Percentiles rank a stretch among this genome's conserved stretches.
phyloP scores from a whole-genome alignment of 148 eudicot species.

The Vaccinium corymbosum region DNA sequence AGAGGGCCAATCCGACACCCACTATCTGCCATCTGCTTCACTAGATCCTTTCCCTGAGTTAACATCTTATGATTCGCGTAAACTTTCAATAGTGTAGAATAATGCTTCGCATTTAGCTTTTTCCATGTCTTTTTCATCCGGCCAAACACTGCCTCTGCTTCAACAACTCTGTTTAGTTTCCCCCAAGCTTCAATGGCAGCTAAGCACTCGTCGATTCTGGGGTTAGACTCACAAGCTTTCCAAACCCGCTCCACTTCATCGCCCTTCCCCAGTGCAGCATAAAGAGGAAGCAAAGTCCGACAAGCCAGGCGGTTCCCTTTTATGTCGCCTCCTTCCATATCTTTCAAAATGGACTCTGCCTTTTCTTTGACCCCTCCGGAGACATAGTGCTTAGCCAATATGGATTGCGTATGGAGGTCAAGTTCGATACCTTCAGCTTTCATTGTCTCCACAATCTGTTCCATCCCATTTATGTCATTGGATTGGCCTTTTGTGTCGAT shows the following conservation, averaged over 20 bases:
- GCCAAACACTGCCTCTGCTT: constrained; percentile 70
- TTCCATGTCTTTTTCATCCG: constrained; percentile 31
- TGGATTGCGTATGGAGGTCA: constrained; percentile 21
- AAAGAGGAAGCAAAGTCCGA: constrained; percentile 46
- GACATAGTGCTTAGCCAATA: constrained; percentile 64
- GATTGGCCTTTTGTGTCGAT: constrained; percentile 72
- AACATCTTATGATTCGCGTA: constrained; percentile 76
- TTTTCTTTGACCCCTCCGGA: constrained; percentile 55
- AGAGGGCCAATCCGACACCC: constrained; percentile 60
- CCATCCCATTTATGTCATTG: constrained; percentile 81
- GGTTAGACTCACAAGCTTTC: constrained; percentile 44
- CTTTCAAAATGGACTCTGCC: constrained; percentile 58
- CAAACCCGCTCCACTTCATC: constrained; percentile 78
- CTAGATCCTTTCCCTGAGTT: constrained; percentile 64
- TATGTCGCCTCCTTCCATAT: constrained; percentile 56
- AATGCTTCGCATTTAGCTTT: constrained; percentile 40
- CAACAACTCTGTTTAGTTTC: constrained; percentile 53
- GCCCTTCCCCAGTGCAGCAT: constrained; percentile 60
- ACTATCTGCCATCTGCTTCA: constrained; percentile 62
- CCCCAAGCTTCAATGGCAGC: constrained; percentile 81
- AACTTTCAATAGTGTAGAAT: constrained; percentile 48
- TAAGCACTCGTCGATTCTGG: constrained; percentile 39
- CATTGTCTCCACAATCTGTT: constrained; percentile 78
- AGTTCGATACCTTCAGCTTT: constrained; percentile 68
- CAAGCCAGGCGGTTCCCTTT: constrained; percentile 33